phyloP scores from a whole-genome alignment of 139 green algal species.

The Chlamydomonas sp. region DNA sequence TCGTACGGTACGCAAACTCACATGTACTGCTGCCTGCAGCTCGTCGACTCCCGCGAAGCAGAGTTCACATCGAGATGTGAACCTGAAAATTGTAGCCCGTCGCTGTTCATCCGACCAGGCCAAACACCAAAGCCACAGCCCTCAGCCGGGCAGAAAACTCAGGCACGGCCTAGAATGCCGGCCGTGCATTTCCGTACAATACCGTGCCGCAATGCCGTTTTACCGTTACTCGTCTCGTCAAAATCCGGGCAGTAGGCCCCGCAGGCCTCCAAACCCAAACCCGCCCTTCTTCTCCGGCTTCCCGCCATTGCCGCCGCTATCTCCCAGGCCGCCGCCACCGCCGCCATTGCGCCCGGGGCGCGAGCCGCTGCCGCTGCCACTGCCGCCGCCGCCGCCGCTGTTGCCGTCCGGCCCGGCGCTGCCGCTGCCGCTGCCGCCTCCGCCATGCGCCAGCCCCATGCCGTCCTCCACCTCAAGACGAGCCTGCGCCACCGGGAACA shows the following conservation, averaged over 20 bases:
- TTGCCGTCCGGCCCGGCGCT: not conserved
- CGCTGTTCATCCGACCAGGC: too few species aligned
- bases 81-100: too few species aligned
- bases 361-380: not conserved
- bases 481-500: not conserved
- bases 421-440: not conserved
- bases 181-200: not conserved
- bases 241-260: conserved; percentile 22
- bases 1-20: too few species aligned
- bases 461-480: conserved; percentile 27
- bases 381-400: not conserved
- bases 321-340: not conserved
- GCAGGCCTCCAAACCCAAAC: conserved; percentile 13
- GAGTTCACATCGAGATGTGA: too few species aligned
- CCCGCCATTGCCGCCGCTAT: not conserved
- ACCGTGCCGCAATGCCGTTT: not conserved
- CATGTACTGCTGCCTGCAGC: too few species aligned
- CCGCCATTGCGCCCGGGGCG: not conserved
- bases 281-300: not conserved
- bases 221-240: not conserved
- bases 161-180: too few species aligned
- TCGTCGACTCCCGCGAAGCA: too few species aligned
- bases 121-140: too few species aligned
- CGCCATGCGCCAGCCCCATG: not conserved
- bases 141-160: too few species aligned